Conservation (phyloP, 805 yeast genomes). For the Candida peoriensis region DNA sequence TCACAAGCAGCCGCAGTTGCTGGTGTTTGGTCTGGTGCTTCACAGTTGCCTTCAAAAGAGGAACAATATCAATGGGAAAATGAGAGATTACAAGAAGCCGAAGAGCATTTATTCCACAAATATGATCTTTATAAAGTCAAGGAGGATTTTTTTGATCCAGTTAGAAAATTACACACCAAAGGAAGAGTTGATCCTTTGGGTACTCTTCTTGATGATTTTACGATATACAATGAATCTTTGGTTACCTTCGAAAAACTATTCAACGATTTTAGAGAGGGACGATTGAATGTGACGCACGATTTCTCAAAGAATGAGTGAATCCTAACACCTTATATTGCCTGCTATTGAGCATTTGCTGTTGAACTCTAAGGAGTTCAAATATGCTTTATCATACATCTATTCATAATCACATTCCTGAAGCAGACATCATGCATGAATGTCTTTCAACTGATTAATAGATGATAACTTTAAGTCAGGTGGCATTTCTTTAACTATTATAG, state of each 20-base stretch:
- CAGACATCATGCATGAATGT: no score
- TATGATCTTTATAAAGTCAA: conserved; percentile 27
- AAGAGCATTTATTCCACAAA: conserved; percentile 29
- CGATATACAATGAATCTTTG: conserved; percentile 11
- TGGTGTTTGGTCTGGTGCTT: conserved; percentile 47
- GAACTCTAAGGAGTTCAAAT: no score
- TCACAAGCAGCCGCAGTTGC: conserved; percentile 49
- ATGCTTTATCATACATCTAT: no score
- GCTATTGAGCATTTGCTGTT: no score
- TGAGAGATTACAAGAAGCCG: conserved; percentile 20
- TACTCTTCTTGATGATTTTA: conserved; percentile 12
- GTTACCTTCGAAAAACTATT: conserved; percentile 19
- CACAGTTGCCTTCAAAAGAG: conserved; percentile 33
- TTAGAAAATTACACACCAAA: conserved; percentile 25
- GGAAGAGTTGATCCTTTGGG: conserved; percentile 30
- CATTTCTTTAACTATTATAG: no score
- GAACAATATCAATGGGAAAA: conserved; percentile 35
- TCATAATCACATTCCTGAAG: no score
- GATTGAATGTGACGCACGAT: conserved; percentile 9
- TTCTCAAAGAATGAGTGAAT: no score
- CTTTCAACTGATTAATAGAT: no score
- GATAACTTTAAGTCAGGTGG: no score
- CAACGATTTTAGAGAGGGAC: conserved; percentile 15
- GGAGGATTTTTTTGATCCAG: conserved; percentile 25
- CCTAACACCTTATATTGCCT: no score